A percentile compares a stretch with the other conserved stretches of the same genome.
Conservation (phyloP, 2,329 filamentous ascomycete genomes). For the Ploettnerulaceae sp. region DNA sequence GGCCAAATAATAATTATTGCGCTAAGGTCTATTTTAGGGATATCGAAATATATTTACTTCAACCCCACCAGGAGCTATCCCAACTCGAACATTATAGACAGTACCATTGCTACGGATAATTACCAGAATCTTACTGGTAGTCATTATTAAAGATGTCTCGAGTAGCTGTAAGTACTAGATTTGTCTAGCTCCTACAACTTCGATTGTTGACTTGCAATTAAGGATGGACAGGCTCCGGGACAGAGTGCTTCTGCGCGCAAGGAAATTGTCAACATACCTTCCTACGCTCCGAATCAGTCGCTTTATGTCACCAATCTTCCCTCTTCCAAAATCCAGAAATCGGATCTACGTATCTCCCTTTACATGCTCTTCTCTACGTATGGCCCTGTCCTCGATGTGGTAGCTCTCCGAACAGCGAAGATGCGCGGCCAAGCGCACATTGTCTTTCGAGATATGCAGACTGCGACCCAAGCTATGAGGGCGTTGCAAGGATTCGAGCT, state of each 20-base stretch:
- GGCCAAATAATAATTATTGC: background rate
- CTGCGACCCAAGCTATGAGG: conserved; percentile 91
- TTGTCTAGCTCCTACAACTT: background rate
- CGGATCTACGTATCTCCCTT: conserved; percentile 77
- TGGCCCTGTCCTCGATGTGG: conserved; percentile 85
- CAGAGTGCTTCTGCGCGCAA: conserved; percentile 27
- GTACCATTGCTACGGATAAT: background rate
- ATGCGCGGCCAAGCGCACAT: conserved; percentile 97
- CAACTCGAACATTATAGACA: no score
- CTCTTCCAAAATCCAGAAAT: conserved; percentile 84
- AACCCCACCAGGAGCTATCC: conserved; percentile 2
- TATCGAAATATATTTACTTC: conserved; percentile 4
- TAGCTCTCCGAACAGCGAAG: conserved; percentile 80
- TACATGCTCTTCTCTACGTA: conserved; percentile 95
- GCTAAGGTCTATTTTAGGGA: conserved; percentile 5
- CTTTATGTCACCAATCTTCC: conserved; percentile 85
- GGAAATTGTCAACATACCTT: conserved; percentile 43
- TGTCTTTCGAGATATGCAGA: conserved; percentile 81
- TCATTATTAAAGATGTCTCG: conserved; percentile 10
- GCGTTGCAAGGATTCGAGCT: conserved; percentile 81
- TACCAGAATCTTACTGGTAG: background rate
- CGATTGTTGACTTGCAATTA: conserved; percentile 19
- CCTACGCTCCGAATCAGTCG: conserved; percentile 69
- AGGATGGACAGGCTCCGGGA: conserved; percentile 31
- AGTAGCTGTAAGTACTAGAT: conserved; percentile 9